Conservation (phyloP, 2,329 filamentous ascomycete genomes). For the Verticillium tricorpus region DNA sequence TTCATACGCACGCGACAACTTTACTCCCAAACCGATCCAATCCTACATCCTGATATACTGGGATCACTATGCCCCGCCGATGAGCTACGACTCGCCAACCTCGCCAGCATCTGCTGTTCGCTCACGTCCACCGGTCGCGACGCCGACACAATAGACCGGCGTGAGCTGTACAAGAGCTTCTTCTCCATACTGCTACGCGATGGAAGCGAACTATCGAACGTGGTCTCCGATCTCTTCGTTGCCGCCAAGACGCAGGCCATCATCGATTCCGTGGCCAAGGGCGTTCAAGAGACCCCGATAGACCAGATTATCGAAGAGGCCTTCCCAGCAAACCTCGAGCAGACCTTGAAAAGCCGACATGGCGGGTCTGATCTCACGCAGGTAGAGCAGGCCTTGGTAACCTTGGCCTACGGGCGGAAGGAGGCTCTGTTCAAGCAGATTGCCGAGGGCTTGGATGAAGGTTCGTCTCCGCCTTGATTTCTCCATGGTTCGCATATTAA, state of each 20-base stretch:
- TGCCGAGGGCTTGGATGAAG: slow-evolving; percentile 26
- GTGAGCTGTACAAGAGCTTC: slow-evolving; percentile 33
- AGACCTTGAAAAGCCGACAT: slow-evolving; percentile 31
- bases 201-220: slow-evolving; percentile 31
- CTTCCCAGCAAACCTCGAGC: slow-evolving; percentile 52
- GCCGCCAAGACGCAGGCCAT: slow-evolving; percentile 45
- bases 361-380: slow-evolving; percentile 25
- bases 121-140: not conserved
- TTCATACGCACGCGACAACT: slow-evolving; percentile 28
- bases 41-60: slow-evolving; percentile 29
- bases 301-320: slow-evolving; percentile 53
- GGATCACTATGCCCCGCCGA: slow-evolving; percentile 26
- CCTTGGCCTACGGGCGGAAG: slow-evolving; percentile 26
- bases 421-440: slow-evolving; percentile 23
- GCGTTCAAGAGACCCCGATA: slow-evolving; percentile 39
- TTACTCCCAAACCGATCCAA: slow-evolving; percentile 23
- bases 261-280: slow-evolving; percentile 45
- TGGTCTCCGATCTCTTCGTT: slow-evolving; percentile 38
- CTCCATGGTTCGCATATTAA: not conserved
- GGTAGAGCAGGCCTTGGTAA: slow-evolving; percentile 29
- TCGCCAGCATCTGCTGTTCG: slow-evolving; percentile 37
- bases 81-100: slow-evolving; percentile 41
- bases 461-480: slow-evolving; percentile 8
- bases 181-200: slow-evolving; percentile 36
- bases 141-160: slow-evolving; percentile 4